These are phyloP conservation scores for Athelia sp. DNA, from an alignment of 1,284 basidiomycete genomes.

Conservation along the genomic window DNA sequence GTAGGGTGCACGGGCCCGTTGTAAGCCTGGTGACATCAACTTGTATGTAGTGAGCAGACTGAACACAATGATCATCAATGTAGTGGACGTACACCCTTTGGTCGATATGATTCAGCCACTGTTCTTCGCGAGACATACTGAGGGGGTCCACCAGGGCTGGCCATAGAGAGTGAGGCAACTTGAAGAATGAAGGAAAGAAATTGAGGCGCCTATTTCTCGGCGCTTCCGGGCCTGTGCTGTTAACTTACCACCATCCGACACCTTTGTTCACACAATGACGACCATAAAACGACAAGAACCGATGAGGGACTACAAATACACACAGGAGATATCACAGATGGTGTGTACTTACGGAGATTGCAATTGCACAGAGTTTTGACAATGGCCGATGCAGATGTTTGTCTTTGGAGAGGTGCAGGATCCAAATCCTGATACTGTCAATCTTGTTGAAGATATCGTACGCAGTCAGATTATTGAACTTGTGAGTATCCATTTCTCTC, in stretches of 20 bases:
- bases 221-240: too few relatives aligned
- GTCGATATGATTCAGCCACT: constrained; percentile 34
- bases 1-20: constrained; percentile 85
- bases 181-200: too few relatives aligned
- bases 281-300: constrained; percentile 1
- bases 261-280: not conserved
- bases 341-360: constrained; percentile 23
- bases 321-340: constrained; percentile 81
- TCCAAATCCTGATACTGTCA: constrained; percentile 82
- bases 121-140: constrained; percentile 32
- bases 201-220: too few relatives aligned
- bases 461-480: constrained; percentile 90
- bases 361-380: not conserved
- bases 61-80: not conserved
- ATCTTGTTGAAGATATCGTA: constrained; percentile 95
- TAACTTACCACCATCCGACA: too few relatives aligned
- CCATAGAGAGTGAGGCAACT: not conserved
- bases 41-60: constrained; percentile 21
- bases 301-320: constrained; percentile 58
- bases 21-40: constrained; percentile 83
- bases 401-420: constrained; percentile 96
- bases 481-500: constrained; percentile 39
- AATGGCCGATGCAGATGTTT: constrained; percentile 81
- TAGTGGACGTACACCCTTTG: constrained; percentile 17
- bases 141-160: not conserved